These are phyloP conservation scores for Vaccinium macrocarpon DNA, from an alignment of 148 eudicot species.

Conservation along the genomic window DNA sequence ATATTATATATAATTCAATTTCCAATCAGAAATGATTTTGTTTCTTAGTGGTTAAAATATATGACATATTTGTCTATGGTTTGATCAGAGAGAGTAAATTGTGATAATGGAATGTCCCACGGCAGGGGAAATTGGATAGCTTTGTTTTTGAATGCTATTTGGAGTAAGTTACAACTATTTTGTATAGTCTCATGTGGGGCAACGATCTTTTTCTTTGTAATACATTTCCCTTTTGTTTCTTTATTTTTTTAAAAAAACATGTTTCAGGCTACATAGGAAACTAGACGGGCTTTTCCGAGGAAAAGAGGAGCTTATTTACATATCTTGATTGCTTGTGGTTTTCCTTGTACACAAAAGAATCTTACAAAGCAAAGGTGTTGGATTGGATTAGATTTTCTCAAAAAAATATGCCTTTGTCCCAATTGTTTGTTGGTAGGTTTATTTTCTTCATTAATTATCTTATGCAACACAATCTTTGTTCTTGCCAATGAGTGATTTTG, in stretches of 20 bases:
- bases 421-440: constrained; percentile 61
- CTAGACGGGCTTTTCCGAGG: constrained; percentile 46
- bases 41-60: neutral
- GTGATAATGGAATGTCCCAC: neutral
- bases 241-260: neutral
- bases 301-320: constrained; percentile 35
- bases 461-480: too few species aligned
- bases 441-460: neutral
- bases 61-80: neutral
- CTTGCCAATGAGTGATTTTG: too few species aligned
- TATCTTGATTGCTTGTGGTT: constrained; percentile 57
- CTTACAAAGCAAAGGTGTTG: constrained; percentile 39
- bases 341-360: constrained; percentile 30
- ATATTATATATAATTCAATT: neutral
- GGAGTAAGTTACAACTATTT: constrained; percentile 36
- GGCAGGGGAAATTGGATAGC: constrained; percentile 33
- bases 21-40: neutral
- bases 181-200: neutral
- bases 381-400: constrained; percentile 52
- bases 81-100: constrained; percentile 8
- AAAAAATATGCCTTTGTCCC: constrained; percentile 77
- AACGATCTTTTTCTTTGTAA: neutral
- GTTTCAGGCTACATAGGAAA: constrained; percentile 29
- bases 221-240: neutral
- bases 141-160: constrained; percentile 38